Conservation (phyloP, 23 red algal genomes). For the Cyanidium caldarium region DNA sequence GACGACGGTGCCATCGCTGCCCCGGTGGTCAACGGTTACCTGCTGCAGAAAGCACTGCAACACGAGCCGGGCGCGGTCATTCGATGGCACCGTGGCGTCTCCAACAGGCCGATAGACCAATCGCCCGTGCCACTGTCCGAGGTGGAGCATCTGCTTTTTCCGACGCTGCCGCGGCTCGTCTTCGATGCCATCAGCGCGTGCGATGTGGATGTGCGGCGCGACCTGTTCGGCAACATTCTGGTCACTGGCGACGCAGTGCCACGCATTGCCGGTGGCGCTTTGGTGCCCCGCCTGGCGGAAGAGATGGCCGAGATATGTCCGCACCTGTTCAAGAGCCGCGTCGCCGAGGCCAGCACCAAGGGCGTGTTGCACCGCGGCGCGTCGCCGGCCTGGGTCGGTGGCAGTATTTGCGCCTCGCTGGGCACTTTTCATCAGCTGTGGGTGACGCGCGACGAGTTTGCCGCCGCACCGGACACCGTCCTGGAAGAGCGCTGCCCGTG, state of each 20-base stretch:
- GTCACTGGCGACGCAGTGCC: neutral
- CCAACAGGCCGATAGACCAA: neutral
- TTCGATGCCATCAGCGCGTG: neutral
- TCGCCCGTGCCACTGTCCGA: neutral
- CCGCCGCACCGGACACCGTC: neutral
- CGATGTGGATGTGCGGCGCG: neutral
- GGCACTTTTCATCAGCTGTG: conserved; percentile 2
- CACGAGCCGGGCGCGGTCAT: neutral
- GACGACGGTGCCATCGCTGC: neutral
- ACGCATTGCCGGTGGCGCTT: neutral
- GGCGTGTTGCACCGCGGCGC: neutral
- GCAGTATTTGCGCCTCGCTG: neutral
- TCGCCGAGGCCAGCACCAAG: neutral
- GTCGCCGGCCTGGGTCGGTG: neutral
- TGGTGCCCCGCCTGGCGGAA: neutral
- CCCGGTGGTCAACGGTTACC: neutral
- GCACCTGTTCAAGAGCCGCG: neutral
- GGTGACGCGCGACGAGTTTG: neutral
- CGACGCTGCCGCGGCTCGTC: neutral
- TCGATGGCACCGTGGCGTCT: neutral
- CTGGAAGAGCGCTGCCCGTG: neutral
- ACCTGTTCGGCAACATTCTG: neutral
- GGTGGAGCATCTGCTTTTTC: neutral
- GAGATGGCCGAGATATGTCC: neutral
- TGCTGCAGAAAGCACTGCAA: neutral